These are phyloP conservation scores for Leccinum incarnatum DNA, from an alignment of 768 basidiomycete genomes.

Conservation along the genomic window DNA sequence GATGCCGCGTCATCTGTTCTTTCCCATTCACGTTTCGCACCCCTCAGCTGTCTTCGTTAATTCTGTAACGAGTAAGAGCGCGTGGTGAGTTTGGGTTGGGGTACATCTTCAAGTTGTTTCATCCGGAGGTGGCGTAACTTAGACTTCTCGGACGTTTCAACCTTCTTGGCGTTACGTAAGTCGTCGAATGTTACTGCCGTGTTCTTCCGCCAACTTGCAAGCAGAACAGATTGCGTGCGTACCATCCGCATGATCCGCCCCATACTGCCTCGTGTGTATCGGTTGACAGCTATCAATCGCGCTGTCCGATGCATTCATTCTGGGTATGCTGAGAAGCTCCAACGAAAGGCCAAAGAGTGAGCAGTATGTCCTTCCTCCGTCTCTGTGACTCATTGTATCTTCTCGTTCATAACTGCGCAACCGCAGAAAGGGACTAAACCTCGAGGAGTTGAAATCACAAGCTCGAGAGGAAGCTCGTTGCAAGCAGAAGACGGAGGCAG, in stretches of 20 bases:
- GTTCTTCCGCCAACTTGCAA: background rate
- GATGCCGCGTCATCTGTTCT: background rate
- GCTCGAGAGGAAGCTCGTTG: slow-evolving; percentile 31
- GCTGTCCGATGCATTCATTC: slow-evolving; percentile 17
- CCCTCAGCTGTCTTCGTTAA: background rate
- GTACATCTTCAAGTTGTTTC: background rate
- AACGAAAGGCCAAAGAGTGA: slow-evolving; percentile 62
- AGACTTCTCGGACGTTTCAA: too few relatives aligned
- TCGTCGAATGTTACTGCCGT: background rate
- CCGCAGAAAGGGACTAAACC: slow-evolving; percentile 43
- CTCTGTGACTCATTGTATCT: slow-evolving; percentile 2
- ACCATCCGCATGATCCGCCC: slow-evolving; percentile 1
- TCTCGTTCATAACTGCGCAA: slow-evolving; percentile 6
- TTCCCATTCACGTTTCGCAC: background rate
- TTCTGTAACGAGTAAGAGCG: background rate
- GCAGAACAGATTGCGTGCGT: background rate
- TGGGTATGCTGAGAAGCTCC: slow-evolving; percentile 66
- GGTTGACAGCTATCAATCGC: background rate
- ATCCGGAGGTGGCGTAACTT: background rate
- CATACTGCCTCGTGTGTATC: slow-evolving; percentile 2
- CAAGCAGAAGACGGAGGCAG: slow-evolving; percentile 29
- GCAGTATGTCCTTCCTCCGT: slow-evolving; percentile 23
- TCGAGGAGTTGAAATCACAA: slow-evolving; percentile 34
- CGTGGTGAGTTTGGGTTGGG: background rate
- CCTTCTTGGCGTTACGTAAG: background rate